Base-by-base conservation (phyloP, 2,329 filamentous ascomycete genomes). In the Colletotrichum tanaceti region DNA sequence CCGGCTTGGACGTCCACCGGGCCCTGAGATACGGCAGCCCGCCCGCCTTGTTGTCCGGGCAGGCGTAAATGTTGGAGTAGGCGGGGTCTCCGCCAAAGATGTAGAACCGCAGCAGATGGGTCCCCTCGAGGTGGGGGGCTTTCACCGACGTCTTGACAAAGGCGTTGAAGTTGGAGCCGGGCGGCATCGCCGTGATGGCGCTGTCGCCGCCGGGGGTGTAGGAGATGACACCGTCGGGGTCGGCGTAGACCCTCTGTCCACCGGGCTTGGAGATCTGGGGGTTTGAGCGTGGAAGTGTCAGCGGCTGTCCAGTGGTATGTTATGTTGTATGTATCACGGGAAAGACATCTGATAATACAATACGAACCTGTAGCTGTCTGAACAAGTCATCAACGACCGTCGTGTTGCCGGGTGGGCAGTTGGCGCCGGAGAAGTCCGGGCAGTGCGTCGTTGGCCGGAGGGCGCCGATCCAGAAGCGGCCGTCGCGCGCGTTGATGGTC, bases 231-330 rank as follows among this genome's bases (percentile, higher is more conserved):
- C 89, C 90, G 32, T 81, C 76, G 4, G 84, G 79, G 3, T 78
- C 80, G 65, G 91, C 81, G 76, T 87, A 91, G 72, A 90, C 82
- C 65, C 82, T 78, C 73, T 92, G 89, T 32, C 90, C 89, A 35
- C 89, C 89, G 5, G 89, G 88, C 5, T 90, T 89, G 38, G 82
- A 74, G 39, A 87, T 84, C 78, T 81, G 11, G 24, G 24, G 10
- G 5, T 20, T n/a, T 22, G 16, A 4, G 18, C 3, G 16, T 0
- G 4, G 4, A 5, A 3, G 3, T 5, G 18, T 47, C 11, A 44
- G n/a, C n/a, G n/a, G n/a, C n/a, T n/a, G n/a, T n/a, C n/a, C 9
- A 35, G 32, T 35, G 9, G 9, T 10, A 7, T 22, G 44, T 4
- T 4, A 24, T 10, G 18, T 16, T 1, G 6, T 10, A 2, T 35